Evolutionary conservation across 257 asterid genomes (phyloP).

Genomic region (Anisodus tanguticus): DNA sequence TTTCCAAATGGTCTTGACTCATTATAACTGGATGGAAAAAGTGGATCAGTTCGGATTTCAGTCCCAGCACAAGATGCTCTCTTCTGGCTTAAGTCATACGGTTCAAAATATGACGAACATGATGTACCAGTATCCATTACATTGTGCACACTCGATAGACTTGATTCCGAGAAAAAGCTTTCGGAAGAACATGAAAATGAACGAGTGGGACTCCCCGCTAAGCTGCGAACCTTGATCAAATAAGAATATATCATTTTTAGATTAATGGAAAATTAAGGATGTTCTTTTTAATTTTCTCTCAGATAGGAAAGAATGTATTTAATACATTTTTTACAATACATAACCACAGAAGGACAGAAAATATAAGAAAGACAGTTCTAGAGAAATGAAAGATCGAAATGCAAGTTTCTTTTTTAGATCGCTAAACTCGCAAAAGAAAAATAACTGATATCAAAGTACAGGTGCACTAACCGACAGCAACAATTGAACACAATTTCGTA

Average conservation of each 20-base stretch:
- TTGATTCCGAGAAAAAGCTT: conserved; percentile 48
- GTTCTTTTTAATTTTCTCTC: neutral
- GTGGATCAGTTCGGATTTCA: conserved; percentile 33
- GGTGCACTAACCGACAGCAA: neutral
- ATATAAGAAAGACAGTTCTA: conserved; percentile 16
- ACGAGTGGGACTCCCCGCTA: conserved; percentile 49
- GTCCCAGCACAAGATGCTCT: conserved; percentile 30
- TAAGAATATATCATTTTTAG: neutral
- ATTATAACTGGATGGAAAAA: conserved; percentile 23
- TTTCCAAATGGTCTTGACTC: conserved; percentile 29
- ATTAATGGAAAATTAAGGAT: neutral
- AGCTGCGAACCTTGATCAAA: conserved; percentile 48
- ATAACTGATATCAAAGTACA: conserved; percentile 15
- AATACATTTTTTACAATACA: neutral
- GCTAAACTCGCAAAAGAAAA: neutral
- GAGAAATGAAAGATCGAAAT: neutral
- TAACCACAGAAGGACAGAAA: conserved; percentile 1
- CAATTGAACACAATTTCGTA: neutral
- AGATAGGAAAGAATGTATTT: neutral
- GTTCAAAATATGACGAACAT: conserved; percentile 39
- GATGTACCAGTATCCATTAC: conserved; percentile 36
- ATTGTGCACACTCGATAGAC: conserved; percentile 36
- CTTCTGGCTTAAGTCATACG: conserved; percentile 34
- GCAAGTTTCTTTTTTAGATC: conserved; percentile 13
- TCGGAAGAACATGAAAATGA: conserved; percentile 51